These are phyloP conservation scores for Fusarium newnesense DNA, from an alignment of 2,329 filamentous ascomycete species.

Conservation along the genomic window DNA sequence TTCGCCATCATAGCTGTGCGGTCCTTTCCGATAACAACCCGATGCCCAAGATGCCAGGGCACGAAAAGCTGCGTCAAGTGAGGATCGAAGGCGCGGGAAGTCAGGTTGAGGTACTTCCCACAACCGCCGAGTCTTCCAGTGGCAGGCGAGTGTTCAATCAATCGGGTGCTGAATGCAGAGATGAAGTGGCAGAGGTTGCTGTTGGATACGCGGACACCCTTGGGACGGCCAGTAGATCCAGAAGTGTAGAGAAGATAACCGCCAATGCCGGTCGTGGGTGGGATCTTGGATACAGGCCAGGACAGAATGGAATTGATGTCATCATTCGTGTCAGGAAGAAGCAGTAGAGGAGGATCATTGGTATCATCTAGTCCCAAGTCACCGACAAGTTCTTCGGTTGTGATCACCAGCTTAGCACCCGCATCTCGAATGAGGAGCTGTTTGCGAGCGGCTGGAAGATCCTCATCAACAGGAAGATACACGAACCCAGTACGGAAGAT, in stretches of 20 bases:
- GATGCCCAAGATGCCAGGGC: constrained; percentile 15
- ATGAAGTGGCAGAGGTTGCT: constrained; percentile 17
- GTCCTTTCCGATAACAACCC: constrained; percentile 8
- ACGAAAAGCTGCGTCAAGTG: constrained; percentile 21
- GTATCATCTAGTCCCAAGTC: neutral
- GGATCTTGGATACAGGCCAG: neutral
- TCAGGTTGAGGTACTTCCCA: constrained; percentile 27
- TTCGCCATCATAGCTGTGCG: constrained; percentile 7
- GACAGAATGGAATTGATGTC: too few species aligned
- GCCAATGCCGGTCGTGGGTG: fast-evolving
- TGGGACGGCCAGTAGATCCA: constrained; percentile 20
- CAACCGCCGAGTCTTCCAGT: neutral
- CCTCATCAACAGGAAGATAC: constrained; percentile 11
- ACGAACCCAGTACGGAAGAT: constrained; percentile 14
- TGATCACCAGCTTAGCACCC: constrained; percentile 1
- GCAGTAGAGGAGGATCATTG: neutral
- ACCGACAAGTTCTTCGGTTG: neutral
- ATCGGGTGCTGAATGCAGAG: constrained; percentile 1
- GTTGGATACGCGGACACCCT: constrained; percentile 22
- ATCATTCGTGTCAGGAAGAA: neutral
- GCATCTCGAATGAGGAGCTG: constrained; percentile 20
- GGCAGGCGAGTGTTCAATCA: neutral
- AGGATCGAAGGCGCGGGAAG: constrained; percentile 21
- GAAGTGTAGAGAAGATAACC: constrained; percentile 31
- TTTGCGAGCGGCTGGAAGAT: constrained; percentile 20